phyloP scores from a whole-genome alignment of 179 eudicot genomes.

The Kewa caespitosa region DNA sequence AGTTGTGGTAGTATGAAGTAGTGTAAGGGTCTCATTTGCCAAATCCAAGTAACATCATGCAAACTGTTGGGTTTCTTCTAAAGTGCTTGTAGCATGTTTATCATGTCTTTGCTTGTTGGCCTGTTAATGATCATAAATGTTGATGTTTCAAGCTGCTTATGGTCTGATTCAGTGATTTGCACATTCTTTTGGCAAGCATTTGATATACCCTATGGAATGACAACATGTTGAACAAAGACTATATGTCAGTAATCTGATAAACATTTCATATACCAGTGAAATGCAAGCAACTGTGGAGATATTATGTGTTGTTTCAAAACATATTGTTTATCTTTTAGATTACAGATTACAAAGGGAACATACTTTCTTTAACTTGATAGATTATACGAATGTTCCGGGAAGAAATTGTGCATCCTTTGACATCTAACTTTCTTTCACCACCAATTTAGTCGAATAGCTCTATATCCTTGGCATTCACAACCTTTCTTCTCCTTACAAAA shows the following conservation, averaged over 20 bases:
- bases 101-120: background rate
- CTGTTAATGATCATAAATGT: no score
- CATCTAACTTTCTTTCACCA: conserved; percentile 27
- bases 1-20: background rate
- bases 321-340: conserved; percentile 23
- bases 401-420: conserved; percentile 24
- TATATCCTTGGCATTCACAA: conserved; percentile 38
- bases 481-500: conserved; percentile 32
- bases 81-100: background rate
- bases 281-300: conserved; percentile 3
- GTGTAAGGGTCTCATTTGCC: background rate
- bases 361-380: conserved; percentile 16
- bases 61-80: background rate
- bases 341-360: conserved; percentile 6
- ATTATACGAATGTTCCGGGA: conserved; percentile 13
- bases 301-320: conserved; percentile 3
- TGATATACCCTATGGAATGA: background rate
- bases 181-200: background rate
- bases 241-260: background rate
- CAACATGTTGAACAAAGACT: background rate
- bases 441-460: conserved; percentile 27
- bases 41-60: no score
- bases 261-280: background rate
- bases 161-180: no score
- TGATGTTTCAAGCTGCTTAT: no score